Conservation (phyloP, 2,329 filamentous ascomycete genomes). For the Sordariomycetes sp. region DNA sequence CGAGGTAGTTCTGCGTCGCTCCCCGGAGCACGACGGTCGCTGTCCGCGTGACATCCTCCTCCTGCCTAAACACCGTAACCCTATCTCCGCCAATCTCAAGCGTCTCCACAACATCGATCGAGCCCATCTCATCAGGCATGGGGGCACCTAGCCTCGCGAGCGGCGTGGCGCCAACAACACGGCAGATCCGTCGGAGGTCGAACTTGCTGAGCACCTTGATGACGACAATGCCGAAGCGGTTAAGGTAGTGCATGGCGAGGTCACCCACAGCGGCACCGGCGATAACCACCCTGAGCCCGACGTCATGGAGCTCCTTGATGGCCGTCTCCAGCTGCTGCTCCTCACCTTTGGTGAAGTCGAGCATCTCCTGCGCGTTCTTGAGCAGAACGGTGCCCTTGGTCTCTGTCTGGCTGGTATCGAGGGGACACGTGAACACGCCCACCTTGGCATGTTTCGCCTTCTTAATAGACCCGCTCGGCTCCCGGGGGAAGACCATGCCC, state of each 20-base stretch:
- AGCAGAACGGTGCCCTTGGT: conserved; percentile 96
- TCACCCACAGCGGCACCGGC: conserved; percentile 92
- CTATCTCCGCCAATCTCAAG: conserved; percentile 95
- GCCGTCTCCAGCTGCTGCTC: conserved; percentile 80
- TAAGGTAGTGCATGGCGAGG: conserved; percentile 92
- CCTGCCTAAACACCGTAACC: conserved; percentile 96
- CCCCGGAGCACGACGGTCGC: conserved; percentile 90
- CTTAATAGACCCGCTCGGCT: conserved; percentile 87
- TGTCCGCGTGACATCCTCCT: conserved; percentile 83
- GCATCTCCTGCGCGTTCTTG: conserved; percentile 97
- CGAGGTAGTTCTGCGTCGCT: conserved; percentile 94
- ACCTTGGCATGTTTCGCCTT: conserved; percentile 91
- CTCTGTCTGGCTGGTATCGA: conserved; percentile 93
- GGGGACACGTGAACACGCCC: conserved; percentile 89
- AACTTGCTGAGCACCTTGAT: conserved; percentile 98
- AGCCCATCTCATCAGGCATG: conserved; percentile 99
- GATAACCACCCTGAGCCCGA: conserved; percentile 81
- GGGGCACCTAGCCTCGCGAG: conserved; percentile 89
- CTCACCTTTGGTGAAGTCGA: conserved; percentile 96
- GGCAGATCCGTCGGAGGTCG: conserved; percentile 86
- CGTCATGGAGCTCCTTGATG: conserved; percentile 94
- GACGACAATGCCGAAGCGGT: conserved; percentile 90
- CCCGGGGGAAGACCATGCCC: conserved; percentile 96
- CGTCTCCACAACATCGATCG: conserved; percentile 89
- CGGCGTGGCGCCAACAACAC: conserved; percentile 93